Conservation (phyloP, 2,329 filamentous ascomycete genomes). For the Anisogramma anomala region DNA sequence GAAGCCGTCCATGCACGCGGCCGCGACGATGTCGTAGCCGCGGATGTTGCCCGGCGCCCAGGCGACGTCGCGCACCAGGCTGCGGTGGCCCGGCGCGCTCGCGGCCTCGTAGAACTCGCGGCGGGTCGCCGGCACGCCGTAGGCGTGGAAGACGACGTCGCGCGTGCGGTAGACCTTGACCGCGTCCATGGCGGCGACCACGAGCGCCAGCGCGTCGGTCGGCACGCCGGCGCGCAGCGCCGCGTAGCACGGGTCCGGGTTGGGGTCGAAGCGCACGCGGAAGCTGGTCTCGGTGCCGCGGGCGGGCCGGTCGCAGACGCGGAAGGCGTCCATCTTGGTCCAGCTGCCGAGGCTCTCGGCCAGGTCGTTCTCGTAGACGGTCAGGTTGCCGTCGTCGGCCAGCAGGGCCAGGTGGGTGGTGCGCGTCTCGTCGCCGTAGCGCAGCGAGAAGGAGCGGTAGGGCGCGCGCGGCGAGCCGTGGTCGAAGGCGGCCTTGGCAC, state of each 20-base stretch:
- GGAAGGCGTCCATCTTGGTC: constrained; percentile 62
- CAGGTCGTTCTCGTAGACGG: constrained; percentile 74
- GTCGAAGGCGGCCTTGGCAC: constrained; percentile 41
- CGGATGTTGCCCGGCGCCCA: constrained; percentile 89
- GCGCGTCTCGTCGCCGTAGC: constrained; percentile 63
- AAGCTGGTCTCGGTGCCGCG: constrained; percentile 82
- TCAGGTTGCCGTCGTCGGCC: constrained; percentile 68
- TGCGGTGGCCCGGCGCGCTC: constrained; percentile 60
- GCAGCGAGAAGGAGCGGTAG: constrained; percentile 76
- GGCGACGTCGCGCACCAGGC: constrained; percentile 73
- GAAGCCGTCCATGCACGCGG: constrained; percentile 83
- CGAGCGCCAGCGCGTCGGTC: constrained; percentile 64
- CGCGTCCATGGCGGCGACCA: constrained; percentile 74
- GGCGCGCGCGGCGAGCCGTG: constrained; percentile 49
- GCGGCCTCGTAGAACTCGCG: constrained; percentile 79
- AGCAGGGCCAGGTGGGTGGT: constrained; percentile 81
- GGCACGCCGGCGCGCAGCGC: constrained; percentile 73
- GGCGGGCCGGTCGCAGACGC: constrained; percentile 56
- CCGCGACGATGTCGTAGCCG: constrained; percentile 82
- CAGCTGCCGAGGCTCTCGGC: constrained; percentile 72
- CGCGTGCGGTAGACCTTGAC: constrained; percentile 75
- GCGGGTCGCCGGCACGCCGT: constrained; percentile 42
- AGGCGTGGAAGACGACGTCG: constrained; percentile 40
- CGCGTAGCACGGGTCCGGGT: constrained; percentile 66
- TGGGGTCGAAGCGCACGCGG: constrained; percentile 77